Percentiles rank a stretch among this genome's conserved stretches.
Evolutionary conservation across 2,329 filamentous ascomycete genomes (phyloP).

Genomic region (Colletotrichum chlorophyti): DNA sequence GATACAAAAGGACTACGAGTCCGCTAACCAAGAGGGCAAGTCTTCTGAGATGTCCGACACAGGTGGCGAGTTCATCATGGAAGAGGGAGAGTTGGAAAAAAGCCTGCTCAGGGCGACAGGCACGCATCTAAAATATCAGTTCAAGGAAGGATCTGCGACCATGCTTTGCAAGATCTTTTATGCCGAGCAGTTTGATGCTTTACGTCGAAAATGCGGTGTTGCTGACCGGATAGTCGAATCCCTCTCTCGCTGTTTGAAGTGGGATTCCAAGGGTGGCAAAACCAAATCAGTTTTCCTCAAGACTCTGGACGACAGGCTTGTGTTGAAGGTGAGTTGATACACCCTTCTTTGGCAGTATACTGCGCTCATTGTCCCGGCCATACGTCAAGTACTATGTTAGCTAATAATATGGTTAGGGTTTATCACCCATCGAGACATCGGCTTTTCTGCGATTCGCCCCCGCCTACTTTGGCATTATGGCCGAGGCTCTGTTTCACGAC

Average conservation of each 20-base stretch:
- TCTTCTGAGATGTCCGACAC: constrained; percentile 42
- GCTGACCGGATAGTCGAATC: constrained; percentile 95
- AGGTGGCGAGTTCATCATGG: constrained; percentile 45
- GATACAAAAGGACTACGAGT: constrained; percentile 29
- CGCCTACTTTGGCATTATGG: constrained; percentile 97
- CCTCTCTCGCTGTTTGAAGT: constrained; percentile 92
- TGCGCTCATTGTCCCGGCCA: too few species aligned
- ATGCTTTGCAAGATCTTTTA: constrained; percentile 99
- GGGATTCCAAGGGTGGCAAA: constrained; percentile 97
- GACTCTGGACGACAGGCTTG: constrained; percentile 91
- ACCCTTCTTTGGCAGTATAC: too few species aligned
- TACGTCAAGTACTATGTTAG: too few species aligned
- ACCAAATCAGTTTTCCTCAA: constrained; percentile 98
- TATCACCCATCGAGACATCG: constrained; percentile 89
- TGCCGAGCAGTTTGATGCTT: constrained; percentile 95
- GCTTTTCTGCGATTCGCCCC: constrained; percentile 96
- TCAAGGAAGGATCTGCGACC: constrained; percentile 89
- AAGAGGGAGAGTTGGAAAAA: constrained; percentile 81
- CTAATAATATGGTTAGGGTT: constrained; percentile 60
- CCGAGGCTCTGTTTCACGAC: constrained; percentile 92
- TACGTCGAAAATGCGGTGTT: constrained; percentile 90
- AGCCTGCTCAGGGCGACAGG: constrained; percentile 85
- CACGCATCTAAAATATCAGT: constrained; percentile 95
- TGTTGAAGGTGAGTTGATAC: constrained; percentile 73
- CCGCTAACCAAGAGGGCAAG: constrained; percentile 36